Evolutionary conservation across 2,329 filamentous ascomycete genomes (phyloP).

Genomic region (Aulographum hederae): DNA sequence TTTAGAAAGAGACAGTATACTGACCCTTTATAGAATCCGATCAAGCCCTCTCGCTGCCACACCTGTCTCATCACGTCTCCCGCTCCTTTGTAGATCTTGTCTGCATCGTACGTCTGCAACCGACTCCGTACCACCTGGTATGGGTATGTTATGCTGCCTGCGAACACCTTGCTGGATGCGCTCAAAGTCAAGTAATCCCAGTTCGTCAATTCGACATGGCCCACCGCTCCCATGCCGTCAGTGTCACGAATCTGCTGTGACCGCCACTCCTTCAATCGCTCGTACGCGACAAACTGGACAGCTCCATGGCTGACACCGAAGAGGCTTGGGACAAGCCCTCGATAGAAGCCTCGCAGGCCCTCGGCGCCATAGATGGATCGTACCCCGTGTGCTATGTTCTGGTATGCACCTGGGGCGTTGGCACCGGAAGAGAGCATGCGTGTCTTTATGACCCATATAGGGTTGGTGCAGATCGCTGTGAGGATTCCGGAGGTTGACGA

Average conservation of each 20-base stretch:
- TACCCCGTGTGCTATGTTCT: conserved; percentile 55
- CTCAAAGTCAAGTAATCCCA: conserved; percentile 67
- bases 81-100: conserved; percentile 52
- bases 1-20: conserved; percentile 7
- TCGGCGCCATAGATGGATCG: conserved; percentile 49
- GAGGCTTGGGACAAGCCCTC: conserved; percentile 65
- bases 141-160: conserved; percentile 80
- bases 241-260: conserved; percentile 17
- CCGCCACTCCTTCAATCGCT: conserved; percentile 49
- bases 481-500: conserved; percentile 49
- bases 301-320: conserved; percentile 83
- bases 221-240: too few species aligned
- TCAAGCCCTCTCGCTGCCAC: conserved; percentile 59
- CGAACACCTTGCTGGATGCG: conserved; percentile 66
- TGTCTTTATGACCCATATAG: conserved; percentile 96
- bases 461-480: conserved; percentile 75
- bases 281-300: conserved; percentile 92
- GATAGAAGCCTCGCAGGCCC: conserved; percentile 67
- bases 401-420: conserved; percentile 59
- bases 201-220: conserved; percentile 37
- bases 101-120: conserved; percentile 76
- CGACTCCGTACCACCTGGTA: conserved; percentile 84
- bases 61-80: conserved; percentile 55
- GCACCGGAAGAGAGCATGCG: conserved; percentile 82
- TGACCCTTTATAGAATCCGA: conserved; percentile 75